phyloP scores from a whole-genome alignment of 1,284 basidiomycete species.

The Trametes pubescens region DNA sequence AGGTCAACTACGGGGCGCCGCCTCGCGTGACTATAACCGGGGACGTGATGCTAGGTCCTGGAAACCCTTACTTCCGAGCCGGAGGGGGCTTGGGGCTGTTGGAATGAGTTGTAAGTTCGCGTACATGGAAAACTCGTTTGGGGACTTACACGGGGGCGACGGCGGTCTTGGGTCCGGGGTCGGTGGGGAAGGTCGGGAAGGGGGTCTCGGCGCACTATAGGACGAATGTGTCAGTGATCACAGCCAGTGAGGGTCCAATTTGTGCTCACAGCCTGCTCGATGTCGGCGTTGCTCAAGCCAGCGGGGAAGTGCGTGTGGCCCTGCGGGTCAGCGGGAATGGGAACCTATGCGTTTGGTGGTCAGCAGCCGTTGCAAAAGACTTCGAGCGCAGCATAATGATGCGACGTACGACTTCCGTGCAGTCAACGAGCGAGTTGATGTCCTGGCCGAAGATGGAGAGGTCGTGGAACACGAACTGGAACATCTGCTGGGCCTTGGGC shows the following conservation, averaged over 20 bases:
- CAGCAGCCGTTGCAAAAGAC: neutral
- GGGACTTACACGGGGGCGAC: constrained; percentile 28
- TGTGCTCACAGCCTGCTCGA: constrained; percentile 35
- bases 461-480: constrained; percentile 36
- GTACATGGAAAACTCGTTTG: neutral
- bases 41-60: neutral
- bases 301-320: constrained; percentile 27
- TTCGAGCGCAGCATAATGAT: neutral
- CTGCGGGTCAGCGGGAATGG: constrained; percentile 20
- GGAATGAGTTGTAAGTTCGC: neutral
- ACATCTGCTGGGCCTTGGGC: constrained; percentile 32
- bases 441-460: constrained; percentile 33
- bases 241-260: neutral
- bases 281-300: constrained; percentile 26
- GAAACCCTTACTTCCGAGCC: neutral
- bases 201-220: constrained; percentile 27
- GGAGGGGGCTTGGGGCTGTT: constrained; percentile 15
- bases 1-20: constrained; percentile 7
- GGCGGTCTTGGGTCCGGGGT: constrained; percentile 30
- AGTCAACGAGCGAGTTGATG: constrained; percentile 32
- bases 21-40: constrained; percentile 5
- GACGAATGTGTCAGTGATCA: neutral
- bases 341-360: constrained; percentile 1
- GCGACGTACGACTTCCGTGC: constrained; percentile 37
- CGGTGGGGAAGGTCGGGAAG: constrained; percentile 31